These are phyloP conservation scores for Hanseniaspora occidentalis DNA, from an alignment of 805 yeast species.

Conservation along the genomic window DNA sequence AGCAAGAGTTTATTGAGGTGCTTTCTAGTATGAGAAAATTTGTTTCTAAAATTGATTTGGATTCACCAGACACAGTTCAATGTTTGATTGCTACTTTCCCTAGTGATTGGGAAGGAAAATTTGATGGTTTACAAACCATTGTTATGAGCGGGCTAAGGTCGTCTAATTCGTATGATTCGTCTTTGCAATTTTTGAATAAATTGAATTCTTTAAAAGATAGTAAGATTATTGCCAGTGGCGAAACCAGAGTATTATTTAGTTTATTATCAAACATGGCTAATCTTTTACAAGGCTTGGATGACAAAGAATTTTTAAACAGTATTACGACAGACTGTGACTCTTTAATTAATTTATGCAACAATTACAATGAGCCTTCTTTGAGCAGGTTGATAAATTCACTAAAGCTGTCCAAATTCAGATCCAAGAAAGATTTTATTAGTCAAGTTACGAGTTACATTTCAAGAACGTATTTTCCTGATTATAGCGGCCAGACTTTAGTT, in stretches of 20 bases:
- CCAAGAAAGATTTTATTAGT: conserved; percentile 78
- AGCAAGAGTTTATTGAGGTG: conserved; percentile 83
- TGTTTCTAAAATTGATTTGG: conserved; percentile 75
- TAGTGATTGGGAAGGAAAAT: conserved; percentile 88
- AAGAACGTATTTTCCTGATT: conserved; percentile 56
- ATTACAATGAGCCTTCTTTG: conserved; percentile 41
- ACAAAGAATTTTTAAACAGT: conserved; percentile 37
- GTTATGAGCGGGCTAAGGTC: conserved; percentile 79
- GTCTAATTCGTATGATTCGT: conserved; percentile 62
- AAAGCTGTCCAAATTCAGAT: conserved; percentile 67
- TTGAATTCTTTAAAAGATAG: conserved; percentile 56
- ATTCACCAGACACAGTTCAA: conserved; percentile 73
- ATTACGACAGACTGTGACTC: conserved; percentile 40
- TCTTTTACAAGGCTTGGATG: conserved; percentile 68
- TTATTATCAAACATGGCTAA: conserved; percentile 73
- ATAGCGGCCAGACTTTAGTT: conserved; percentile 61
- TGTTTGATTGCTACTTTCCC: conserved; percentile 83
- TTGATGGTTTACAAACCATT: conserved; percentile 74
- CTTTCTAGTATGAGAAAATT: conserved; percentile 72
- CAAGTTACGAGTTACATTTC: conserved; percentile 69
- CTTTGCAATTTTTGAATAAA: conserved; percentile 61
- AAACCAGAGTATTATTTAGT: conserved; percentile 56
- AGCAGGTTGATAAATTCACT: conserved; percentile 67
- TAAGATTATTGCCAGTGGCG: conserved; percentile 64
- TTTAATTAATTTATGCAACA: conserved; percentile 49